Base-by-base conservation (phyloP, 192 early-diverging fungal species). In the Coemansia sp. region DNA sequence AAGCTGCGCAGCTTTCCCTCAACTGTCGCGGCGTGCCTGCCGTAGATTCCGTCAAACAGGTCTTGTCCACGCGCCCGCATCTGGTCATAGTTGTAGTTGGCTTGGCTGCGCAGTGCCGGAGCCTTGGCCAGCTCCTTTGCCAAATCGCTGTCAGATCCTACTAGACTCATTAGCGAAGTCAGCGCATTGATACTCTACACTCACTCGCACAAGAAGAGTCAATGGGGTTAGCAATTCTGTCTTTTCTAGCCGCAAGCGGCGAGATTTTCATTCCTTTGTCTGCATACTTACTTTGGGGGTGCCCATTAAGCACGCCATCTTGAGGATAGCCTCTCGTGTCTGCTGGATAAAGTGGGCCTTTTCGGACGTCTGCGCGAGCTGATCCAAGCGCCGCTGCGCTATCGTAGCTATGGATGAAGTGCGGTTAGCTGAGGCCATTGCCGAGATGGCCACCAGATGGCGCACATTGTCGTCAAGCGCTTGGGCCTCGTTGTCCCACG, bases 281-380 rank as follows among this genome's bases (percentile, higher is more conserved):
- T 35, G 27, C 10, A n/a, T 19, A 27, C 56, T 35, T 58, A 69
- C 62, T 45, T 60, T 70, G 22, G 74, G 74, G 14, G 56, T 76
- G 36, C 74, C 74, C 45, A 70, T 76, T 22, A 76, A 41, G n/a
- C 68, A 62, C 15, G 74, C 42, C 74, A 76, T 76, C 39, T 76
- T 76, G n/a, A 76, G 43, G 25, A 76, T 54, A 0, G 60, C 43
- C 39, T 76, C 74, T 59, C 74, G 68, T 2, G 74, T 45, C 62
- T 70, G 74, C 37, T 67, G 74, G 15, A 76, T 39, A 59, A 70
- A 76, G 6, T 20, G 45, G 6, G 43, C 64, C 51, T 65, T 57
- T 14, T 70, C 74, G 0, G 64, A 32, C 17, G 36, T 22, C 29
- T 62, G 38, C 4, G 0, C 46, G 14, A 76, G 63, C 43, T 76